Evolutionary conservation across 73 alveolate genomes (phyloP).

Genomic region (Blepharisma japonicum): DNA sequence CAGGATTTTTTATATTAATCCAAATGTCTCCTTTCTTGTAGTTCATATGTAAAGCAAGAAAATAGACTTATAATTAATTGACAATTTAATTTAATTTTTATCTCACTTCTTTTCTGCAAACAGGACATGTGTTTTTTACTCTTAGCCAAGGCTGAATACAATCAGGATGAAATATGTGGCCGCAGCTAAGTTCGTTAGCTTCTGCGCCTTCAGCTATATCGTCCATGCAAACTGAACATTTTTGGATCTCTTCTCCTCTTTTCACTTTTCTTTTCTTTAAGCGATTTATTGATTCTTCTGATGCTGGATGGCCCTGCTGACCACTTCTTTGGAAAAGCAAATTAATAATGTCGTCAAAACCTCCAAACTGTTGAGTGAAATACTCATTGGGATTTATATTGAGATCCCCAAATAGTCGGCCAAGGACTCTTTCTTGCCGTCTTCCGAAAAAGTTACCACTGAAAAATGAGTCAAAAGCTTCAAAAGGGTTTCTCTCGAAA

Average conservation of each 20-base stretch:
- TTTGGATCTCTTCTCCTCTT: constrained; percentile 67
- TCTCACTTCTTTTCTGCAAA: constrained; percentile 68
- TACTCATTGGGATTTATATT: not conserved
- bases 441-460: not conserved
- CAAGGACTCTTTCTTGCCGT: not conserved
- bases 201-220: constrained; percentile 64
- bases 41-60: too few relatives aligned
- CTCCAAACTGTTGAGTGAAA: not conserved
- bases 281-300: constrained; percentile 3
- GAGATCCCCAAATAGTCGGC: too few relatives aligned
- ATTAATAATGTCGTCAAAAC: not conserved
- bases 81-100: not conserved
- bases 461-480: not conserved
- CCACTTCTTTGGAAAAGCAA: not conserved
- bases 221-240: constrained; percentile 79
- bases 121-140: constrained; percentile 86
- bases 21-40: too few relatives aligned
- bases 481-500: not conserved
- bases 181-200: constrained; percentile 77
- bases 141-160: constrained; percentile 81
- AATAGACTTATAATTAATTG: not conserved
- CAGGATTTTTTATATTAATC: too few relatives aligned
- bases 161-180: constrained; percentile 81
- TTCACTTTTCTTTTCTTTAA: constrained; percentile 50
- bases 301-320: not conserved